Evolutionary conservation across 2,329 filamentous ascomycete genomes (phyloP).

Genomic region (Drechslerella stenobrocha): DNA sequence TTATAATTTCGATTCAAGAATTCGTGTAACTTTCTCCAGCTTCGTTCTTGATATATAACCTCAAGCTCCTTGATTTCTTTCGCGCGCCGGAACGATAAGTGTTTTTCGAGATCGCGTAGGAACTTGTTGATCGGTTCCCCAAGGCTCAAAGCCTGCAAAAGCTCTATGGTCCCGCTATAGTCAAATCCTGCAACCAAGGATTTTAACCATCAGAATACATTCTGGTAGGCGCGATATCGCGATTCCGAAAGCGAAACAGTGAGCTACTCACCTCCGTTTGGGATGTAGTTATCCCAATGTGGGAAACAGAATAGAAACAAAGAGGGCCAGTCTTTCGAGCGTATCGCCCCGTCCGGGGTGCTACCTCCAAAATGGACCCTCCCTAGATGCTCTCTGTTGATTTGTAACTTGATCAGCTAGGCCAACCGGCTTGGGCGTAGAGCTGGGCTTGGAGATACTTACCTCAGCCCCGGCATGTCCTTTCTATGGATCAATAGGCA

Average conservation of each 20-base stretch:
- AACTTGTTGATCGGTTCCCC: slow-evolving; percentile 45
- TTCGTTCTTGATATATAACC: slow-evolving; percentile 29
- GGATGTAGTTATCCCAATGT: slow-evolving; percentile 21
- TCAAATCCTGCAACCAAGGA: slow-evolving; percentile 13
- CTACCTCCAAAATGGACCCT: slow-evolving; percentile 36
- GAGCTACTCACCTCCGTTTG: slow-evolving; percentile 23
- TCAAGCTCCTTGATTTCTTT: slow-evolving; percentile 37
- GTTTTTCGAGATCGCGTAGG: slow-evolving; percentile 41
- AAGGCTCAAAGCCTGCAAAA: slow-evolving; percentile 26
- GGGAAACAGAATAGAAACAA: slow-evolving; percentile 35
- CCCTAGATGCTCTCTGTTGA: slow-evolving; percentile 29
- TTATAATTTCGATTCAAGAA: slow-evolving; percentile 18
- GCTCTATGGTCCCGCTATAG: slow-evolving; percentile 21
- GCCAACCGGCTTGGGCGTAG: background rate
- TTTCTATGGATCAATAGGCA: slow-evolving; percentile 39
- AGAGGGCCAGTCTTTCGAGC: slow-evolving; percentile 35
- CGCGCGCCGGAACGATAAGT: slow-evolving; percentile 22
- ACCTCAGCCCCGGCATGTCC: slow-evolving; percentile 44
- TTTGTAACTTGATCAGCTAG: slow-evolving; percentile 3
- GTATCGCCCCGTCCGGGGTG: slow-evolving; percentile 27
- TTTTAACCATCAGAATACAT: background rate
- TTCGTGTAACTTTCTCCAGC: slow-evolving; percentile 31
- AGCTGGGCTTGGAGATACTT: background rate
- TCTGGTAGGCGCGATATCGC: background rate
- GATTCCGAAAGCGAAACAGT: background rate